These are phyloP conservation scores for Aegilops sharonensis DNA, from an alignment of 176 grass and related monocot genomes.

Conservation along the genomic window DNA sequence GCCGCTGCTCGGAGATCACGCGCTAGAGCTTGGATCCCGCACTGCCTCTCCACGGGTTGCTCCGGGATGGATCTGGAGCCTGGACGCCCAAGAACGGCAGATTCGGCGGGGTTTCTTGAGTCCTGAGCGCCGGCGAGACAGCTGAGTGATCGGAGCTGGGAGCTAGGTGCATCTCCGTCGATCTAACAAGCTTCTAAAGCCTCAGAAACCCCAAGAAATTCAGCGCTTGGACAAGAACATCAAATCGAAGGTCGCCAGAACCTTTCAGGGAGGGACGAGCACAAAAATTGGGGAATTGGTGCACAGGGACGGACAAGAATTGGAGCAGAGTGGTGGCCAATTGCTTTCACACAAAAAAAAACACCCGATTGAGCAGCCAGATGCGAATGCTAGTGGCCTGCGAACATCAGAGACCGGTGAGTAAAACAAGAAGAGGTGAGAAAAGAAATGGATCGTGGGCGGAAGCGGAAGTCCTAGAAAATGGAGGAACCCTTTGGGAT, in stretches of 20 bases:
- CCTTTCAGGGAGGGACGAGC: neutral
- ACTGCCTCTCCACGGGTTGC: neutral
- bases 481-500: conserved; percentile 17
- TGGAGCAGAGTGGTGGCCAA: neutral
- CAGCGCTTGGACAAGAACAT: neutral
- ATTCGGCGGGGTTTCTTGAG: conserved; percentile 35
- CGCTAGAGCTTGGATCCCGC: conserved; percentile 11
- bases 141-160: conserved; percentile 1
- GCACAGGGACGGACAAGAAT: neutral
- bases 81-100: neutral
- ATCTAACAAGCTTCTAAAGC: neutral
- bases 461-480: conserved; percentile 27
- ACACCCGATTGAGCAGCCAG: neutral
- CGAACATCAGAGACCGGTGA: neutral
- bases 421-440: neutral
- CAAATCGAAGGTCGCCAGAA: conserved; percentile 1
- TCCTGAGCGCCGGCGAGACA: conserved; percentile 6
- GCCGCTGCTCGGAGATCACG: neutral
- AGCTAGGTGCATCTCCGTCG: conserved; percentile 18
- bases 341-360: neutral
- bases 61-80: conserved; percentile 32
- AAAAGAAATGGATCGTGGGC: neutral
- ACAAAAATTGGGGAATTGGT: neutral
- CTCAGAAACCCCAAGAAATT: neutral
- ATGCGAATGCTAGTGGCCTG: neutral